These are phyloP conservation scores for Starmerella bacillaris DNA, from an alignment of 805 yeast species.

Conservation along the genomic window DNA sequence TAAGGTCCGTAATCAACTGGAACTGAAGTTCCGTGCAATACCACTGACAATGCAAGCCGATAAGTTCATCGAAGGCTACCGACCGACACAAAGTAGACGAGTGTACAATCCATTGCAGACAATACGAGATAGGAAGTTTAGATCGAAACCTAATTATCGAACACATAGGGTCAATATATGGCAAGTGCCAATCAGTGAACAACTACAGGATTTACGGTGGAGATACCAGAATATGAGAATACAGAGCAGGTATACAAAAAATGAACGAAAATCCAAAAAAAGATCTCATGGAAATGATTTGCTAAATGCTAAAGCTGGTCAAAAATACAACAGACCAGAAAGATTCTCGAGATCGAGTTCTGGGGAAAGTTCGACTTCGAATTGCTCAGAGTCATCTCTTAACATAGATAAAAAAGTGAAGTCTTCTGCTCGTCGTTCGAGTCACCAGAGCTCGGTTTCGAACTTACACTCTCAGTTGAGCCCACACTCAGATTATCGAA, in stretches of 20 bases:
- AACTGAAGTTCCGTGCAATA: slow-evolving; percentile 18
- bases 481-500: too few species aligned
- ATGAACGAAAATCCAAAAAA: not conserved
- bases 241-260: slow-evolving; percentile 1
- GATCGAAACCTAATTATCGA: slow-evolving; percentile 1
- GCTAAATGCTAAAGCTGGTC: too few species aligned
- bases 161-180: slow-evolving; percentile 6
- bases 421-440: not conserved
- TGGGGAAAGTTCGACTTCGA: not conserved
- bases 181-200: slow-evolving; percentile 12
- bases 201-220: slow-evolving; percentile 13
- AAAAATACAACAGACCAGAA: not conserved
- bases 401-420: not conserved
- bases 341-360: not conserved
- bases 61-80: not conserved
- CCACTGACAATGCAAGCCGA: slow-evolving; percentile 8
- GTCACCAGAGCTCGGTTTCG: not conserved
- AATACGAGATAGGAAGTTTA: slow-evolving; percentile 45
- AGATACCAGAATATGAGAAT: slow-evolving; percentile 6
- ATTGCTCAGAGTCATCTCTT: too few species aligned
- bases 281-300: too few species aligned
- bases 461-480: not conserved
- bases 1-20: slow-evolving; percentile 20
- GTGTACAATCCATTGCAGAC: slow-evolving; percentile 63
- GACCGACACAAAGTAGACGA: not conserved